Percentiles rank a stretch among this genome's conserved stretches.
Conservation (phyloP, 345 rosid species). For the Angophora floribunda region DNA sequence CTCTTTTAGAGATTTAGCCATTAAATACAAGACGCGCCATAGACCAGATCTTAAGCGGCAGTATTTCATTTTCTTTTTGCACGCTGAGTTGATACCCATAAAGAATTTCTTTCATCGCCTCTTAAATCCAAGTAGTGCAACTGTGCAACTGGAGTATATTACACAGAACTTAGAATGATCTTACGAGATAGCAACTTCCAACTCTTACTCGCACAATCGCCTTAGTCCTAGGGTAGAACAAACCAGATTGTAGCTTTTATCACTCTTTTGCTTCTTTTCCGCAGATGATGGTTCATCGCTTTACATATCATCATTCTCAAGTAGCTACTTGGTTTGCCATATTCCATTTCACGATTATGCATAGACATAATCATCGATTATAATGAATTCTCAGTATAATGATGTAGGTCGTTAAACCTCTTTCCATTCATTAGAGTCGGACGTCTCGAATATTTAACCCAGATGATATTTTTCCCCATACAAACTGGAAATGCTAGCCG, state of each 20-base stretch:
- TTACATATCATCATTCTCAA: neutral
- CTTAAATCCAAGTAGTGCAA: neutral
- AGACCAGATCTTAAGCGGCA: neutral
- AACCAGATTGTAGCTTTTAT: neutral
- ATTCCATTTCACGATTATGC: neutral
- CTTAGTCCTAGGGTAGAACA: neutral
- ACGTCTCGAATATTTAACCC: neutral
- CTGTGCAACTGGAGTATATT: neutral
- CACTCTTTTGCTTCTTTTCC: neutral
- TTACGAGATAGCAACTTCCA: neutral
- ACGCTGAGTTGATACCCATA: neutral
- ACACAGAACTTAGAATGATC: neutral
- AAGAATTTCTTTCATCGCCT: neutral
- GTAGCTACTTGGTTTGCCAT: neutral
- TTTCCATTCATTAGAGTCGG: neutral
- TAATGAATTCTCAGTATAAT: neutral
- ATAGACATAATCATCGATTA: neutral
- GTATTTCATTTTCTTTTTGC: neutral
- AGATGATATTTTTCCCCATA: neutral
- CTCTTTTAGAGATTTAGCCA: neutral
- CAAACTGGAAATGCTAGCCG: neutral
- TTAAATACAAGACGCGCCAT: neutral
- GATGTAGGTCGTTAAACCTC: neutral
- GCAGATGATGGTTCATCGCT: neutral
- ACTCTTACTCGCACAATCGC: neutral